Base-by-base conservation (phyloP, 169 alveolate genomes). In the Theileria annulata region DNA sequence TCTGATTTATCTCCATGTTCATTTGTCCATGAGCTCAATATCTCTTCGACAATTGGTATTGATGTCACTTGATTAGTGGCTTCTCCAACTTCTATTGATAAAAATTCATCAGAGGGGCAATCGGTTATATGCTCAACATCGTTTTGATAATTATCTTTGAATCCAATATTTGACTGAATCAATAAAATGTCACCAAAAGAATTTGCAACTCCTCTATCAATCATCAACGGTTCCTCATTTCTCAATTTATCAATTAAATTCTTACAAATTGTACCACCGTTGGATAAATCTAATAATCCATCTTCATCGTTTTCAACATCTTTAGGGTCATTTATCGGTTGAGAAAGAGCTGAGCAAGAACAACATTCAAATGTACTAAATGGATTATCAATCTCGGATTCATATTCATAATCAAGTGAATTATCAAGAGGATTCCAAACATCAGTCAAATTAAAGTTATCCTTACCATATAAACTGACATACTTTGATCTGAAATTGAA, bases 381-480 rank as follows among this genome's bases (percentile, higher is more conserved):
- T 28, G 56, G 79, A 56, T 82, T 82, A 69, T 82, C 77, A 58
- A 51, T 17, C 6, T 21, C 58, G 12, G 31, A 28, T 3, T 75
- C 89, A 51, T 80, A 80, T 48, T 80, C 88, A 54, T 48, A 74
- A 58, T 82, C 89, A 21, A 82, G 62, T 75, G 42, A 28, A n/a
- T 64, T 8, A 71, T 75, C 75, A 42, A 47, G 56, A 30, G 79
- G 64, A 71, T 82, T 79, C 89, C 89, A 82, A 30, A 75, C 70
- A 54, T 82, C 69, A 5, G 49, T 28, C 51, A 49, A 73, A 23
- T 67, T 42, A 51, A 48, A 49, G n/a, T 66, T 48, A 23, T 75
- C 70, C 8, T 75, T 31, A 13, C 85, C 89, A 2, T 66, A 63
- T 6, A 25, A 23, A 19, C 30, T 27, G 42, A 72, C 75, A 35